phyloP scores from a whole-genome alignment of 495 filamentous ascomycete genomes.

The Penicillium herquei region DNA sequence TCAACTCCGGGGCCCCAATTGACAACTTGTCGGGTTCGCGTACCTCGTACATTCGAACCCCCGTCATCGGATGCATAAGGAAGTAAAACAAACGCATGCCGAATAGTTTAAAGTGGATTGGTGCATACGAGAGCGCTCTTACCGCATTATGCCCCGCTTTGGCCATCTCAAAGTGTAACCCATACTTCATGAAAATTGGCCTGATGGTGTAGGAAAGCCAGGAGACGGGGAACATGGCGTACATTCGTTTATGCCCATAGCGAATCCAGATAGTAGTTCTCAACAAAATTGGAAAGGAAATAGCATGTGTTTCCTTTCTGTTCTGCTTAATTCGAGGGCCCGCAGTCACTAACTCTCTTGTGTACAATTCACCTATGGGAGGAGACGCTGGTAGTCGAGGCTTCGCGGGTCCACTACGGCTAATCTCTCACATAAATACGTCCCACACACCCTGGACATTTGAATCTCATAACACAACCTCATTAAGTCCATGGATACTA shows the following conservation, averaged over 20 bases:
- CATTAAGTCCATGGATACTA: background rate
- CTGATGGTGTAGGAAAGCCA: background rate
- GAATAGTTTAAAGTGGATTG: background rate
- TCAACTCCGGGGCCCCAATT: background rate
- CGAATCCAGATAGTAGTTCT: background rate
- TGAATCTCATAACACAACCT: background rate
- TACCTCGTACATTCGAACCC: too few species aligned
- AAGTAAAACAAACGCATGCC: too few species aligned
- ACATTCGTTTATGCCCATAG: background rate
- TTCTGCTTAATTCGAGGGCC: slow-evolving; percentile 32
- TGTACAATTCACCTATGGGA: slow-evolving; percentile 6
- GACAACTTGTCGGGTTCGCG: too few species aligned
- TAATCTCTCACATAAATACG: slow-evolving; percentile 6
- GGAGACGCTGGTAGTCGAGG: background rate
- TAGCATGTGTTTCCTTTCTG: slow-evolving; percentile 14
- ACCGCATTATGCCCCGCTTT: background rate
- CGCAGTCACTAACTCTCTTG: slow-evolving; percentile 14
- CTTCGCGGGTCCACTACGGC: slow-evolving; percentile 20
- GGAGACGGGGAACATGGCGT: background rate
- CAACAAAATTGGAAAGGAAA: background rate
- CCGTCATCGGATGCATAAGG: too few species aligned
- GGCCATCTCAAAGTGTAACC: background rate
- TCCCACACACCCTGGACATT: slow-evolving; percentile 2
- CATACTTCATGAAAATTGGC: background rate
- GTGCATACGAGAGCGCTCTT: background rate